phyloP scores from a whole-genome alignment of 768 basidiomycete genomes.

The Pisolithus tinctorius region DNA sequence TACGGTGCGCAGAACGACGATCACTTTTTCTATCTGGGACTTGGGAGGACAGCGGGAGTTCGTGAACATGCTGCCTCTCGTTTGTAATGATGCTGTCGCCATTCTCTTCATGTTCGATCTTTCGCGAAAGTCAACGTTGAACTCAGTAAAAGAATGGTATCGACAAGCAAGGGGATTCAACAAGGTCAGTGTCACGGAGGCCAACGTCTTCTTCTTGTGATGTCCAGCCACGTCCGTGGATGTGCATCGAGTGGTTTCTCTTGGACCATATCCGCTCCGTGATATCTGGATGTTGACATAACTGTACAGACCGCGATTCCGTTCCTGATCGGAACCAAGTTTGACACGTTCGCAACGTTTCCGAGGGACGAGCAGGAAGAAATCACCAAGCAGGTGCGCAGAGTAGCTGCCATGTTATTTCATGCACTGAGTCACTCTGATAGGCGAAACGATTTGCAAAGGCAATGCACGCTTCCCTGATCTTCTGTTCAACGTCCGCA shows the following conservation, averaged over 20 bases:
- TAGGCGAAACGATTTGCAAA: slow-evolving; percentile 97
- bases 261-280: not conserved
- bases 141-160: slow-evolving; percentile 99
- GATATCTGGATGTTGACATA: not conserved
- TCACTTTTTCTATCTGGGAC: slow-evolving; percentile 99
- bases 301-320: slow-evolving; percentile 86
- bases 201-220: not conserved
- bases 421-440: slow-evolving; percentile 4
- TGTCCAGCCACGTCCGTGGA: not conserved
- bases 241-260: not conserved
- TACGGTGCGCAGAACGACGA: slow-evolving; percentile 94
- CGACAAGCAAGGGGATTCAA: slow-evolving; percentile 98
- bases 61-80: slow-evolving; percentile 97
- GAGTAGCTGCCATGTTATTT: slow-evolving; percentile 1
- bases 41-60: slow-evolving; percentile 96
- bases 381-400: slow-evolving; percentile 88
- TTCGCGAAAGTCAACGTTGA: slow-evolving; percentile 92
- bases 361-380: slow-evolving; percentile 98
- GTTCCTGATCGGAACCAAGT: slow-evolving; percentile 97
- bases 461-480: slow-evolving; percentile 99
- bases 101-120: slow-evolving; percentile 99
- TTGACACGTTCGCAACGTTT: slow-evolving; percentile 93
- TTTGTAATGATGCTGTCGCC: slow-evolving; percentile 99
- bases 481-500: slow-evolving; percentile 98
- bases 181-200: slow-evolving; percentile 54